phyloP scores from a whole-genome alignment of 2,329 filamentous ascomycete species.

The Cladosporium velox region DNA sequence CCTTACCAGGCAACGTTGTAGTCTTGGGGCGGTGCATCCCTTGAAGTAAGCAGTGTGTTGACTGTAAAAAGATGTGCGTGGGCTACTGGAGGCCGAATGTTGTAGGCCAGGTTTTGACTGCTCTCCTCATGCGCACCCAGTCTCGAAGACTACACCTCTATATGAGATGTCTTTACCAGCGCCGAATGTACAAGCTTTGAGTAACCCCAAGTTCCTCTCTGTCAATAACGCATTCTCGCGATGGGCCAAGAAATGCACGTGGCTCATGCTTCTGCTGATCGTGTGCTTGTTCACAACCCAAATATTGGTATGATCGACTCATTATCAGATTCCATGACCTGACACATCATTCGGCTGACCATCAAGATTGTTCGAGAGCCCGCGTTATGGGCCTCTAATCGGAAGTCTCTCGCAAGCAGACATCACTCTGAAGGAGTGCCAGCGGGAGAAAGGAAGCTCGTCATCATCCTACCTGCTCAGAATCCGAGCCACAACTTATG shows the following conservation, averaged over 20 bases:
- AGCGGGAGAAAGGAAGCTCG: constrained; percentile 17
- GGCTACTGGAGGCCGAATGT: too few species aligned
- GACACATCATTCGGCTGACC: not conserved
- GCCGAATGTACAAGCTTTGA: not conserved
- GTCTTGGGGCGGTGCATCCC: not conserved
- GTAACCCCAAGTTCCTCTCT: not conserved
- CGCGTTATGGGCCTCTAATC: not conserved
- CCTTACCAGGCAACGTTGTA: not conserved
- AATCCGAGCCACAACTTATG: constrained; percentile 19
- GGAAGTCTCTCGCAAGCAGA: not conserved
- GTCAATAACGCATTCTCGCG: not conserved
- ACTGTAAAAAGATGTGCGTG: too few species aligned
- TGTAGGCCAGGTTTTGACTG: not conserved
- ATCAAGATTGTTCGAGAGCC: not conserved
- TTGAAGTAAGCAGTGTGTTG: too few species aligned
- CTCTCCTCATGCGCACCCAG: not conserved
- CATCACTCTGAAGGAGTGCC: not conserved
- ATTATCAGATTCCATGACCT: not conserved
- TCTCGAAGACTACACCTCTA: not conserved
- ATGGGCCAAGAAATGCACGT: not conserved
- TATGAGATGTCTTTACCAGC: not conserved
- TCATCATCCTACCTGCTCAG: constrained; percentile 19
- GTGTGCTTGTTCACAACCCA: not conserved
- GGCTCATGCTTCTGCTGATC: not conserved
- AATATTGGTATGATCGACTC: not conserved